A percentile compares a stretch with the other conserved stretches of the same genome.
Evolutionary conservation across 257 asterid species (phyloP).

Genomic region (Nicotiana paniculata): DNA sequence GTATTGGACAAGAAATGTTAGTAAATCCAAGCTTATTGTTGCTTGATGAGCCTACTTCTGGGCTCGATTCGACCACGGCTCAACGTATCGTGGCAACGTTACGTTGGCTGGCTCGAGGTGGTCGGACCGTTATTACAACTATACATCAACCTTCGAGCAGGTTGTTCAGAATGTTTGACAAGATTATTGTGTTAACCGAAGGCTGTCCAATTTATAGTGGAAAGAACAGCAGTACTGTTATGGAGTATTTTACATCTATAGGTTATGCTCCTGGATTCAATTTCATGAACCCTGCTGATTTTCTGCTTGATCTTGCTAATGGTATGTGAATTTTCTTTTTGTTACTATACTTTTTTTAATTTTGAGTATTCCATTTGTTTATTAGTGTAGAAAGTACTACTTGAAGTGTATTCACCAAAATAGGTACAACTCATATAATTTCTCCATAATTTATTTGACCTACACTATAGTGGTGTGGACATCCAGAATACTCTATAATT

Average conservation of each 20-base stretch:
- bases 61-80: slow-evolving; percentile 86
- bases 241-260: slow-evolving; percentile 60
- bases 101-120: slow-evolving; percentile 54
- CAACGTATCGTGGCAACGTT: slow-evolving; percentile 52
- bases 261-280: slow-evolving; percentile 58
- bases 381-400: neutral
- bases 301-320: slow-evolving; percentile 84
- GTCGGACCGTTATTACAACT: slow-evolving; percentile 67
- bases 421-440: too few species aligned
- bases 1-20: slow-evolving; percentile 83
- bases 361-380: neutral
- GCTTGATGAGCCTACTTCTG: slow-evolving; percentile 90
- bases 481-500: neutral
- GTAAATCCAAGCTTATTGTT: slow-evolving; percentile 72
- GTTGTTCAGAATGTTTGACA: slow-evolving; percentile 71
- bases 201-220: slow-evolving; percentile 69
- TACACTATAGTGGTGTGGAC: too few species aligned
- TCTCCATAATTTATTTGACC: too few species aligned
- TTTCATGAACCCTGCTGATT: slow-evolving; percentile 75
- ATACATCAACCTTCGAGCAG: slow-evolving; percentile 91
- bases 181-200: slow-evolving; percentile 60
- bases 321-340: slow-evolving; percentile 36
- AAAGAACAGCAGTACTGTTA: slow-evolving; percentile 20
- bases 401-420: too few species aligned
- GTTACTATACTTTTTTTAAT: neutral